These are phyloP conservation scores for Fusarium sp. DNA, from an alignment of 2,329 filamentous ascomycete genomes.

Conservation along the genomic window DNA sequence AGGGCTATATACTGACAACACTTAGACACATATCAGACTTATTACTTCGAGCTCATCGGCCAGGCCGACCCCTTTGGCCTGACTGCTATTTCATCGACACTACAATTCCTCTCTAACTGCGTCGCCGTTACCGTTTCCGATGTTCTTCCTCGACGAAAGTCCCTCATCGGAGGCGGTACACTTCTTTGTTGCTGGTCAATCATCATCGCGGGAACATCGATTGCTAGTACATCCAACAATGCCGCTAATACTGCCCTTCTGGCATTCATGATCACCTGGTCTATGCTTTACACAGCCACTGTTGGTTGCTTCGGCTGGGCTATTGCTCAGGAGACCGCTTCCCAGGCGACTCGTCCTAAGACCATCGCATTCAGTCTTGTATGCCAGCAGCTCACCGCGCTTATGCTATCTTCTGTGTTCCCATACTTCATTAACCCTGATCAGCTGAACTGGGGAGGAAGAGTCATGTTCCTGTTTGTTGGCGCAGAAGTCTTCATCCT, in stretches of 20 bases:
- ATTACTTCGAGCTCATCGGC: slow-evolving; percentile 50
- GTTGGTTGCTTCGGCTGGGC: slow-evolving; percentile 50
- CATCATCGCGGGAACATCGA: slow-evolving; percentile 45
- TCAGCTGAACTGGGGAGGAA: slow-evolving; percentile 55
- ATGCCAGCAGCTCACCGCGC: slow-evolving; percentile 52
- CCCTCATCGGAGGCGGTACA: slow-evolving; percentile 45
- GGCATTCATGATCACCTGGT: slow-evolving; percentile 49
- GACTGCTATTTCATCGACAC: slow-evolving; percentile 48
- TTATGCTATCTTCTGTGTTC: slow-evolving; percentile 53
- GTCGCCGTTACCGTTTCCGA: slow-evolving; percentile 45
- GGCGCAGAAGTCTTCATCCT: slow-evolving; percentile 53
- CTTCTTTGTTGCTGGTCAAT: slow-evolving; percentile 47
- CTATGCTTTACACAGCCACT: slow-evolving; percentile 48
- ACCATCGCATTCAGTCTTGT: slow-evolving; percentile 49
- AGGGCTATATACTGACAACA: not conserved
- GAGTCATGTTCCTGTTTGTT: slow-evolving; percentile 55
- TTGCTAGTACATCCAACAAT: slow-evolving; percentile 36
- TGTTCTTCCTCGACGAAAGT: slow-evolving; percentile 45
- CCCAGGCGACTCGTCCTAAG: slow-evolving; percentile 47
- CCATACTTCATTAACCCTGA: slow-evolving; percentile 56
- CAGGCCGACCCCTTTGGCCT: slow-evolving; percentile 48
- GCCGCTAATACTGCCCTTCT: slow-evolving; percentile 47
- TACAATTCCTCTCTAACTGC: slow-evolving; percentile 48
- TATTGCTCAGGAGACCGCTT: slow-evolving; percentile 47
- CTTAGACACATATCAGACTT: slow-evolving; percentile 48